Conservation (phyloP, 306 rosid genomes). For the Begonia masoniana region DNA sequence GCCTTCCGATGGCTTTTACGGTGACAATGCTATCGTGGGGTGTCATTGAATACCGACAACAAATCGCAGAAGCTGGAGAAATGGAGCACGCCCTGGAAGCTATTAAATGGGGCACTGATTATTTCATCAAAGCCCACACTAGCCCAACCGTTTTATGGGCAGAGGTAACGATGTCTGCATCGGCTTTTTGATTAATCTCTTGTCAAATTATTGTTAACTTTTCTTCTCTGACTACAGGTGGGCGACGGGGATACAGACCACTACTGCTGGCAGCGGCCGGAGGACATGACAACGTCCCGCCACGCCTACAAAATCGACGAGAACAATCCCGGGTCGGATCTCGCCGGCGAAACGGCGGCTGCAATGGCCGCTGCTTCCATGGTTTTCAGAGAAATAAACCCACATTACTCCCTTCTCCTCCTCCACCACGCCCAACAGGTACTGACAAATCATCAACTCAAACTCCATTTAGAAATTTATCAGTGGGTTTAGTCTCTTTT, state of each 20-base stretch:
- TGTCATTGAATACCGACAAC: conserved; percentile 43
- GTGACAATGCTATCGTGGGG: conserved; percentile 76
- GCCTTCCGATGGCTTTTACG: conserved; percentile 83
- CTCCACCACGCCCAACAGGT: conserved; percentile 75
- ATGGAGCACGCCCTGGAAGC: conserved; percentile 60
- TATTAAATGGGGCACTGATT: conserved; percentile 90
- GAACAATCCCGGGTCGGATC: conserved; percentile 59
- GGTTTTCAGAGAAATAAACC: conserved; percentile 54
- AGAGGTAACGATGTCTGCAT: conserved; percentile 21
- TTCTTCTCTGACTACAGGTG: conserved; percentile 25
- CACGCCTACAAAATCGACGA: conserved; percentile 50
- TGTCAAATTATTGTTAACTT: not conserved
- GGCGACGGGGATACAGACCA: conserved; percentile 81
- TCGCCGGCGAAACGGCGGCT: conserved; percentile 61
- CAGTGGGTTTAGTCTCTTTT: too few relatives aligned
- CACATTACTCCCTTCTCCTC: conserved; percentile 64
- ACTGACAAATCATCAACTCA: not conserved
- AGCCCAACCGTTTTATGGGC: conserved; percentile 67
- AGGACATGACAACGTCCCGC: conserved; percentile 79
- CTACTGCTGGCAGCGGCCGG: conserved; percentile 92
- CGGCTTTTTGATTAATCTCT: not conserved
- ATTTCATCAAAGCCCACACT: conserved; percentile 76
- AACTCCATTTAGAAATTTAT: too few relatives aligned
- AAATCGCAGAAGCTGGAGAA: conserved; percentile 41
- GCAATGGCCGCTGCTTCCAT: conserved; percentile 72